Evolutionary conservation across 1,139 yeast genomes (phyloP).

Genomic region (Saccharomyces uvarum): DNA sequence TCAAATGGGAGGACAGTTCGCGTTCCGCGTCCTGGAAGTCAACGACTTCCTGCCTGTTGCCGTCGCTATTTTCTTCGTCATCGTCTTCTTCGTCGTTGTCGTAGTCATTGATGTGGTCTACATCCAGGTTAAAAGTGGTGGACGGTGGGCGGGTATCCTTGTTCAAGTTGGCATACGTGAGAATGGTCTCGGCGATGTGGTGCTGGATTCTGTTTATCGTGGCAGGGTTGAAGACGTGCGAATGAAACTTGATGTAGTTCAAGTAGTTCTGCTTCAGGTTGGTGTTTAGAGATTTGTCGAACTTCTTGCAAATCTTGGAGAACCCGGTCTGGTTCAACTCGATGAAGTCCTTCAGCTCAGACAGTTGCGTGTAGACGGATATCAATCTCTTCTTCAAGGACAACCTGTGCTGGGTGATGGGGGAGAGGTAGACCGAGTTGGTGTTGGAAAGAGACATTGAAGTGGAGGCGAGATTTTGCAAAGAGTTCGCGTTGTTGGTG

Average conservation of each 20-base stretch:
- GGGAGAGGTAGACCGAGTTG: background rate
- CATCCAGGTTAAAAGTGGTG: constrained; percentile 9
- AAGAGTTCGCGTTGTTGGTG: background rate
- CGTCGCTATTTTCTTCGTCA: background rate
- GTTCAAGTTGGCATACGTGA: constrained; percentile 41
- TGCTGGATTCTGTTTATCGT: constrained; percentile 42
- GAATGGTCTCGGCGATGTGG: constrained; percentile 34
- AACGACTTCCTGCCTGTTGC: background rate
- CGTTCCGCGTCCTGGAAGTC: constrained; percentile 41
- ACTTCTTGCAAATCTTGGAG: constrained; percentile 80
- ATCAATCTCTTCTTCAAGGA: constrained; percentile 63
- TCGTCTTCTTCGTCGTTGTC: background rate
- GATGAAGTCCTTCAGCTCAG: constrained; percentile 76
- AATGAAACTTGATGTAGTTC: constrained; percentile 33
- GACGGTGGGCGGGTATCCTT: constrained; percentile 18
- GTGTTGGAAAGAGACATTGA: constrained; percentile 11
- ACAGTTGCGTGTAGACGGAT: constrained; percentile 60
- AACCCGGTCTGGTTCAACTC: constrained; percentile 85
- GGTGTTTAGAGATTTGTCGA: constrained; percentile 71
- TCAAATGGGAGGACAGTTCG: constrained; percentile 65
- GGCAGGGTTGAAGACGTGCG: constrained; percentile 41
- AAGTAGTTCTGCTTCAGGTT: constrained; percentile 48
- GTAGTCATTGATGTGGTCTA: constrained; percentile 2
- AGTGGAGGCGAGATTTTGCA: background rate
- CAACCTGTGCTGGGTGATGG: constrained; percentile 35